Conservation (phyloP, 75 land plant species). For the Selaginella moellendorffii region DNA sequence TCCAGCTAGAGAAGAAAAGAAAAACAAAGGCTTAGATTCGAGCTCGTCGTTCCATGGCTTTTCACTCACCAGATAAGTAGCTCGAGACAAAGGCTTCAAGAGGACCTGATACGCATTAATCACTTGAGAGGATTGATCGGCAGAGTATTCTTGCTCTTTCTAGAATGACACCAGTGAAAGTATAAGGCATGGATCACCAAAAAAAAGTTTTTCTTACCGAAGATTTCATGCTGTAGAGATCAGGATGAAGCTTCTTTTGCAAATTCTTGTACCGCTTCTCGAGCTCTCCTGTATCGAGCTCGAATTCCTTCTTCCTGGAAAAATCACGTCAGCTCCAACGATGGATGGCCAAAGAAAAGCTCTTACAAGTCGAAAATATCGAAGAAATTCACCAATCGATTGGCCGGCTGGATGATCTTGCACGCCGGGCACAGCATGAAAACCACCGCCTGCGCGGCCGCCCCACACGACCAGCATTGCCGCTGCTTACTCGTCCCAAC, state of each 20-base stretch:
- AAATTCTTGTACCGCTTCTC: constrained; percentile 70
- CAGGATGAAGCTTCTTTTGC: constrained; percentile 90
- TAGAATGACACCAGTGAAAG: constrained; percentile 3
- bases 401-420: constrained; percentile 49
- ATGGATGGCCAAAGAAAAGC: not conserved
- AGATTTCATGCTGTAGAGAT: constrained; percentile 66
- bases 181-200: not conserved
- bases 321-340: not conserved
- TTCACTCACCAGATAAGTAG: constrained; percentile 68
- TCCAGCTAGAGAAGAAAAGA: constrained; percentile 28
- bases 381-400: constrained; percentile 49
- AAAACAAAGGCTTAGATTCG: too few species aligned
- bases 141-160: constrained; percentile 64
- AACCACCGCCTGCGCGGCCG: not conserved
- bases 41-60: too few species aligned
- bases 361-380: constrained; percentile 59
- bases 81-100: constrained; percentile 52
- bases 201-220: constrained; percentile 26
- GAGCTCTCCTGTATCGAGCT: constrained; percentile 33
- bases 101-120: constrained; percentile 69
- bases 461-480: constrained; percentile 64
- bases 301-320: constrained; percentile 42
- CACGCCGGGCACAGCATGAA: constrained; percentile 51
- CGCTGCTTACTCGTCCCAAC: too few species aligned
- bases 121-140: constrained; percentile 74